These are phyloP conservation scores for Avena insularis DNA, from an alignment of 176 grass and related monocot genomes.

Conservation along the genomic window DNA sequence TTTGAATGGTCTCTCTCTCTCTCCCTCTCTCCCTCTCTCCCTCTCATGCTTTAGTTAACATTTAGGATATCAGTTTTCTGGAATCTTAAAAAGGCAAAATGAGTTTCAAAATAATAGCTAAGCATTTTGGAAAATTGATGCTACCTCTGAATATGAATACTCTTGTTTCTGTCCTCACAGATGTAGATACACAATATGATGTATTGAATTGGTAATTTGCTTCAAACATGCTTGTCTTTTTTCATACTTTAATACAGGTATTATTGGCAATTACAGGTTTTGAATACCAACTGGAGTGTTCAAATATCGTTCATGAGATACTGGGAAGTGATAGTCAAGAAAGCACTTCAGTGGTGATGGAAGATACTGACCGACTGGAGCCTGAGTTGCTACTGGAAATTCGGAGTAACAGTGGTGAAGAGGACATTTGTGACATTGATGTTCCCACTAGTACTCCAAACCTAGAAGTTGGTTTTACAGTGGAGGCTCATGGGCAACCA, in stretches of 20 bases:
- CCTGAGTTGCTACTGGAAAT: conserved; percentile 29
- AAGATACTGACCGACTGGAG: conserved; percentile 23
- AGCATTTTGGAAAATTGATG: background rate
- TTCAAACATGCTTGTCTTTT: conserved; percentile 28
- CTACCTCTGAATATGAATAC: conserved; percentile 27
- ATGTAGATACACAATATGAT: background rate
- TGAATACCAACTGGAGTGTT: conserved; percentile 34
- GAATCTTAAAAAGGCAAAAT: conserved; percentile 11
- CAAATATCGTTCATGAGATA: conserved; percentile 2
- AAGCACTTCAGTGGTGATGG: conserved; percentile 29
- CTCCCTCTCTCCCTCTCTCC: background rate
- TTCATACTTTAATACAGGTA: background rate
- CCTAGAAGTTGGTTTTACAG: conserved; percentile 17
- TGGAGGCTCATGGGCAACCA: conserved; percentile 27
- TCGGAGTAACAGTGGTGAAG: conserved; percentile 1
- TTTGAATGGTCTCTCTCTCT: conserved; percentile 39
- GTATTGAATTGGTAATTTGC: background rate
- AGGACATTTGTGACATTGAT: conserved; percentile 42
- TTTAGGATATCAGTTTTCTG: conserved; percentile 16
- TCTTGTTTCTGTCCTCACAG: background rate
- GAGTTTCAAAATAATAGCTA: conserved; percentile 2
- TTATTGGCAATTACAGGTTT: conserved; percentile 35
- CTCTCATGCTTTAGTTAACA: background rate
- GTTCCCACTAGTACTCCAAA: conserved; percentile 24
- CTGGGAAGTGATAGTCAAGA: conserved; percentile 40